Conservation (phyloP, 2,329 filamentous ascomycete genomes). For the Fusarium zealandicum region DNA sequence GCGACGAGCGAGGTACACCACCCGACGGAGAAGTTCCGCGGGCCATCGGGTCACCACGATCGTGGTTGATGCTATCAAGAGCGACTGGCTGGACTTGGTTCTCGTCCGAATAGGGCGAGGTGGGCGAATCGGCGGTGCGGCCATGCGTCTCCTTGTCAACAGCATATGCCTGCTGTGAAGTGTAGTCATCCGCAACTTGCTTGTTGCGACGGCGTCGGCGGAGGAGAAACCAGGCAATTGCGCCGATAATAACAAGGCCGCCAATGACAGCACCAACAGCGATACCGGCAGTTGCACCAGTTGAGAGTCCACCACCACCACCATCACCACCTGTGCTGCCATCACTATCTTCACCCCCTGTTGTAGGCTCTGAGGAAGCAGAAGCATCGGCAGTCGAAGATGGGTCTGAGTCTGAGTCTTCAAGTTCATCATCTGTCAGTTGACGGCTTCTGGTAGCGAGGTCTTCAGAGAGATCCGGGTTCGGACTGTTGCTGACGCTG, state of each 20-base stretch:
- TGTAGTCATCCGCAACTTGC: constrained; percentile 31
- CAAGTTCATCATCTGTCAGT: neutral
- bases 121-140: constrained; percentile 49
- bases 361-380: neutral
- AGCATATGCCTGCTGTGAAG: constrained; percentile 49
- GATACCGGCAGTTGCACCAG: constrained; percentile 57
- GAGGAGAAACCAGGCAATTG: constrained; percentile 53
- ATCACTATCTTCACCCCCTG: neutral
- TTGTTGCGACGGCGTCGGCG: constrained; percentile 49
- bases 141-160: constrained; percentile 55
- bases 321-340: neutral
- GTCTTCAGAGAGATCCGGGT: neutral
- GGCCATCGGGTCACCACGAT: neutral
- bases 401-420: neutral
- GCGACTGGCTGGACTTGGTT: constrained; percentile 39
- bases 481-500: constrained; percentile 9
- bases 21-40: constrained; percentile 15
- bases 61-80: constrained; percentile 25
- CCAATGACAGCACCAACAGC: constrained; percentile 51
- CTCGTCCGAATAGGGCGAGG: constrained; percentile 55
- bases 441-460: neutral
- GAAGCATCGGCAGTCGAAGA: neutral
- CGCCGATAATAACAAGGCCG: constrained; percentile 50
- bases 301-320: constrained; percentile 45
- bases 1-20: constrained; percentile 25